These are phyloP conservation scores for Plantago lanceolata DNA, from an alignment of 305 asterid genomes.

Conservation along the genomic window DNA sequence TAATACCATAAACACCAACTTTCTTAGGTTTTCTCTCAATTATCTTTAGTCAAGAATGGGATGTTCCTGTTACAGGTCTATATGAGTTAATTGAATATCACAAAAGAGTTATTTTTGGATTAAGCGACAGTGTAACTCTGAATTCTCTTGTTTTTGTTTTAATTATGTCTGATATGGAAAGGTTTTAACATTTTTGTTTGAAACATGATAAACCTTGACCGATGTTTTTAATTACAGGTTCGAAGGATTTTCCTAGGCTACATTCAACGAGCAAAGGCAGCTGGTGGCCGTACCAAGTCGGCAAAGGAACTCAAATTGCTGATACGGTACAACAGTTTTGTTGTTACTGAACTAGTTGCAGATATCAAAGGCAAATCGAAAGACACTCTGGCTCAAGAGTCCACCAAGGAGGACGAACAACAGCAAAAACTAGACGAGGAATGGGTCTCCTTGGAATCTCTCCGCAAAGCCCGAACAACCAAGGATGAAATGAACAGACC, in stretches of 20 bases:
- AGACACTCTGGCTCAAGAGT: constrained; percentile 47
- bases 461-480: constrained; percentile 53
- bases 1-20: too few species aligned
- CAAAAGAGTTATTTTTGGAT: too few species aligned
- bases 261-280: constrained; percentile 75
- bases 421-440: constrained; percentile 48
- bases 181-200: not conserved
- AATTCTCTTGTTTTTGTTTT: not conserved
- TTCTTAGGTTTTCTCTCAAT: too few species aligned
- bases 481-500: constrained; percentile 47
- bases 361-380: constrained; percentile 88
- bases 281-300: constrained; percentile 65
- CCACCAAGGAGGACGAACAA: constrained; percentile 38
- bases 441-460: constrained; percentile 81
- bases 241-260: constrained; percentile 70
- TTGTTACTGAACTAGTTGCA: constrained; percentile 67
- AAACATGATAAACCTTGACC: not conserved
- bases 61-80: not conserved
- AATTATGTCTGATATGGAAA: not conserved
- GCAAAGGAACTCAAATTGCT: constrained; percentile 80
- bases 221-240: constrained; percentile 41
- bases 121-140: too few species aligned
- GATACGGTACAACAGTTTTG: constrained; percentile 79
- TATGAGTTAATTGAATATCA: too few species aligned
- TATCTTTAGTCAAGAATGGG: not conserved